A percentile compares a stretch with the other conserved stretches of the same genome.
phyloP scores from a whole-genome alignment of 1,139 yeast species.

The Candida pseudoviswanathii region DNA sequence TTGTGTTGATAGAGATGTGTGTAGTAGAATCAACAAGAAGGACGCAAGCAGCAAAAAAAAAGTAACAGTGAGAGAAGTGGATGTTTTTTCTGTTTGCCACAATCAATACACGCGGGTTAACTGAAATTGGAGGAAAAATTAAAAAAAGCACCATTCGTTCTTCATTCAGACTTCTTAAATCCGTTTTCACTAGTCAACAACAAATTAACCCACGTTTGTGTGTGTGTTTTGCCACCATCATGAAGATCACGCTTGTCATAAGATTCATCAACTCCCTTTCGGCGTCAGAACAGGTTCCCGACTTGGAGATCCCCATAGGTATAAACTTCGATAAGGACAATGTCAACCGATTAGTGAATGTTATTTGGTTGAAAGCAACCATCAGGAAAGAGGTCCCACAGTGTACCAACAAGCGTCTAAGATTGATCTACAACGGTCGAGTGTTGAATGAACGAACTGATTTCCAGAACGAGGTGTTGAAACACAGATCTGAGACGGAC shows the following conservation, averaged over 20 bases:
- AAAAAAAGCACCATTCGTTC: not conserved
- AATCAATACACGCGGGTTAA: not conserved
- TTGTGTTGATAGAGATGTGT: not conserved
- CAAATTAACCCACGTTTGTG: not conserved
- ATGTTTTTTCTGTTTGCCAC: not conserved
- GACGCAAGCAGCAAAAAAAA: not conserved
- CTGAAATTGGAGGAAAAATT: not conserved
- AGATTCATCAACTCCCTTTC: conserved; percentile 35
- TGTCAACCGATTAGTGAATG: conserved; percentile 32
- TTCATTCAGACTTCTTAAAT: not conserved
- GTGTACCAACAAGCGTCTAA: conserved; percentile 52
- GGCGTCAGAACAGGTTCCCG: conserved; percentile 25
- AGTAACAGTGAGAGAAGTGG: not conserved
- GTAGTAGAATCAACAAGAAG: not conserved
- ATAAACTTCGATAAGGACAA: conserved; percentile 36
- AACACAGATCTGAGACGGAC: conserved; percentile 23
- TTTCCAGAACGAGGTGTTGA: conserved; percentile 52
- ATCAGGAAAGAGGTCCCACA: conserved; percentile 31
- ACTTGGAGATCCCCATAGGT: conserved; percentile 33
- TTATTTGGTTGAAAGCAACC: conserved; percentile 25
- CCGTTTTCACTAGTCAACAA: not conserved
- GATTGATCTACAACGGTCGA: conserved; percentile 75
- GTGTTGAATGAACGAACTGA: conserved; percentile 64
- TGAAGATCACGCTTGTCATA: conserved; percentile 26
- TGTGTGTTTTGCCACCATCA: conserved; percentile 4